These are phyloP conservation scores for Yamadazyma conglobata DNA, from an alignment of 1,139 yeast genomes.

Conservation along the genomic window DNA sequence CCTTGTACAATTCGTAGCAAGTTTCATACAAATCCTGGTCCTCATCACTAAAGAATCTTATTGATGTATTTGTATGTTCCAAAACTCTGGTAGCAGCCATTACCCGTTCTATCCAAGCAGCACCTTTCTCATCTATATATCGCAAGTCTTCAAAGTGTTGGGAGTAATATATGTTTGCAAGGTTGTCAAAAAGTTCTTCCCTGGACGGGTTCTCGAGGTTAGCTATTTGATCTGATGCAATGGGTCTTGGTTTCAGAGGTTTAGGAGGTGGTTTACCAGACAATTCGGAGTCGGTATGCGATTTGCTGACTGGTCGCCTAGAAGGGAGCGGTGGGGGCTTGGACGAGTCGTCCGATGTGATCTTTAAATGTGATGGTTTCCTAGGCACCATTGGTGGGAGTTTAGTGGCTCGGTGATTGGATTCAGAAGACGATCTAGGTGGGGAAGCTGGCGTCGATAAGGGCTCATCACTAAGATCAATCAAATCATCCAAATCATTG, in stretches of 20 bases:
- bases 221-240: constrained; percentile 5
- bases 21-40: constrained; percentile 31
- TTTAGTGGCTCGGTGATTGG: constrained; percentile 17
- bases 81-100: constrained; percentile 33
- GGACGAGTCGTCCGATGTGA: constrained; percentile 1
- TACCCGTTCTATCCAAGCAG: constrained; percentile 47
- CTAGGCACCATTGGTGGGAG: constrained; percentile 40
- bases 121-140: constrained; percentile 45
- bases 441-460: constrained; percentile 7
- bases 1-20: constrained; percentile 11
- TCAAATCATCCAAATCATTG: constrained; percentile 25
- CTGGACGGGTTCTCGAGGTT: constrained; percentile 11
- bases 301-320: constrained; percentile 3
- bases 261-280: constrained; percentile 13
- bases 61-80: constrained; percentile 34
- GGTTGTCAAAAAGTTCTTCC: constrained; percentile 17
- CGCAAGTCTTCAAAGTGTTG: constrained; percentile 33
- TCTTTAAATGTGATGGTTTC: constrained; percentile 34
- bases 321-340: constrained; percentile 5
- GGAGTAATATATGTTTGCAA: constrained; percentile 23
- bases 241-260: constrained; percentile 17
- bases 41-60: constrained; percentile 37
- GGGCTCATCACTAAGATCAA: constrained; percentile 30
- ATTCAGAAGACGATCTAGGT: constrained; percentile 3
- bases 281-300: constrained; percentile 12